Evolutionary conservation across 768 basidiomycete genomes (phyloP), one percentile per base, ranked within the genome.

Genomic region (Epithele typhae): DNA sequence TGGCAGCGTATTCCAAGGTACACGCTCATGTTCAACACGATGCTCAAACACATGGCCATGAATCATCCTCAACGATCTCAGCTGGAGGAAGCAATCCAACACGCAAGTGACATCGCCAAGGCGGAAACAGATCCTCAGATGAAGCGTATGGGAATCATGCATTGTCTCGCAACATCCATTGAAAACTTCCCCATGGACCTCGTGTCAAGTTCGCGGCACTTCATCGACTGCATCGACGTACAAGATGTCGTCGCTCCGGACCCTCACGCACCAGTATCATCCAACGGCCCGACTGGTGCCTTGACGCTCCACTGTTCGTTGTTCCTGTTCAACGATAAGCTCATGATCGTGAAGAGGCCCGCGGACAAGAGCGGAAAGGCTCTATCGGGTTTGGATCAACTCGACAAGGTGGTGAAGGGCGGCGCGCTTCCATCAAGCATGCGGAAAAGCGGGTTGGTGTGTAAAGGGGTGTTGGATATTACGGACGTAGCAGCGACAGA

Each of bases 1-100:
- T 91, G 96, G 5, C 94, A 98, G 60, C 82, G 94, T 25, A 92
- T 98, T 59, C 93, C 94, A 4, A 76, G 95, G 54, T 97, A 97
- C 66, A 94, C 92, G 1, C 73, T 98, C 21, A 75, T 98, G 54
- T 91, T 95, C 66, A 85, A 90, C 49, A 88, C 78, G 5, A 98
- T 98, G 85, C 71, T 94, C 59, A 92, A 93, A 66, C 78, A 88
- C 59, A 89, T 97, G 87, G 75, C 79, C 12, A 78, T 77, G 0
- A 73, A 75, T 39, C 91, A 96, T 58, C 75, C 80, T 2, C 91
- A 93, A 55, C 78, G 90, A 23, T 72, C 75, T 8, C 89, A 85
- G 61, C 71, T 98, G 18, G 65, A 79, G 4, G 90, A 95, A 60
- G 91, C 92, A 1, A 85, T 90, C 54, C 86, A 87, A 47, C 80